Evolutionary conservation across 306 rosid genomes (phyloP).

Genomic region (Prunus campanulata): DNA sequence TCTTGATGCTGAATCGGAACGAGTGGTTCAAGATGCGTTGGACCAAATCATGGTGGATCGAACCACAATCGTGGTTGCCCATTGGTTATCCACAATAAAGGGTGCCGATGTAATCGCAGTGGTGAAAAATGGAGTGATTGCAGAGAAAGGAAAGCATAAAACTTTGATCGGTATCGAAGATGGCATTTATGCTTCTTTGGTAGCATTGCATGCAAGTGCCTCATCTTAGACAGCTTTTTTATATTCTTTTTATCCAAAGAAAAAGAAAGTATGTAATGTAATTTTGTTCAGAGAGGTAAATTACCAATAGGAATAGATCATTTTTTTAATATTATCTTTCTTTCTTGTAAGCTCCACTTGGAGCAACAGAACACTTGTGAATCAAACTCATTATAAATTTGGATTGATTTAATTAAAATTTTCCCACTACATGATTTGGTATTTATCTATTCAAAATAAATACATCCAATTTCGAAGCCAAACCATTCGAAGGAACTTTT

Average conservation of each 20-base stretch:
- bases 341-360: constrained; percentile 1
- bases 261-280: neutral
- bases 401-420: too few species aligned
- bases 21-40: constrained; percentile 68
- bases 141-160: constrained; percentile 35
- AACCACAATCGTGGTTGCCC: constrained; percentile 70
- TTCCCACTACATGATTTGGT: neutral
- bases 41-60: constrained; percentile 53
- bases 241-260: neutral
- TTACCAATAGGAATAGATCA: neutral
- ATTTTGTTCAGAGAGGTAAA: neutral
- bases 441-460: too few species aligned
- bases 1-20: constrained; percentile 74
- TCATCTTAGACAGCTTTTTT: constrained; percentile 17
- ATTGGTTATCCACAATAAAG: constrained; percentile 58
- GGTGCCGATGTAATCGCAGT: constrained; percentile 65
- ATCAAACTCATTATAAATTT: too few species aligned
- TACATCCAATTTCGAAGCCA: too few species aligned
- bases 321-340: neutral
- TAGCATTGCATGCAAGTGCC: constrained; percentile 29
- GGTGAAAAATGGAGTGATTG: constrained; percentile 56
- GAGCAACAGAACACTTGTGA: neutral
- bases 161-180: constrained; percentile 20
- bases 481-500: too few species aligned
- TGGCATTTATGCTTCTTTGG: constrained; percentile 34